These are phyloP conservation scores for Colletotrichum sp. DNA, from an alignment of 2,329 filamentous ascomycete species.

Conservation along the genomic window DNA sequence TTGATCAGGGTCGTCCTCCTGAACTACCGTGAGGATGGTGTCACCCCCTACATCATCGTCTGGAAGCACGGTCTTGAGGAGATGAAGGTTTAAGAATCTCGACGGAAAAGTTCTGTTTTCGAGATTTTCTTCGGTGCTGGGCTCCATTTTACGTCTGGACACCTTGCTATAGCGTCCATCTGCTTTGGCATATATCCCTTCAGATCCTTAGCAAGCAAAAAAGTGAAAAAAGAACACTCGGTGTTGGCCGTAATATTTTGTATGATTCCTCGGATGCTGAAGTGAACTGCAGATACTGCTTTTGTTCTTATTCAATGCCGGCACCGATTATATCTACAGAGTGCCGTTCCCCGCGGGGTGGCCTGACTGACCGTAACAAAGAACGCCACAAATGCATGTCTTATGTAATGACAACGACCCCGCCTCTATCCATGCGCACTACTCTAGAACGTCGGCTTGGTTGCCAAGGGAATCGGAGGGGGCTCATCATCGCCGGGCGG, in stretches of 20 bases:
- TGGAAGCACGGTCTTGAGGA: constrained; percentile 94
- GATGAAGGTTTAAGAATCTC: constrained; percentile 81
- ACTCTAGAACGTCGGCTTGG: constrained; percentile 50
- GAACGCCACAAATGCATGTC: constrained; percentile 15
- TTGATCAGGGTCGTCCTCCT: constrained; percentile 78
- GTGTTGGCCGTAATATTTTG: constrained; percentile 12
- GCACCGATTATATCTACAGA: neutral
- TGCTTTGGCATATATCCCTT: constrained; percentile 25
- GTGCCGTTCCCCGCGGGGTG: neutral
- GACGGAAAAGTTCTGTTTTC: constrained; percentile 4
- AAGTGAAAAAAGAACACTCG: constrained; percentile 13
- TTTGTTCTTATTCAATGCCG: neutral
- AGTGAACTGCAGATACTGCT: neutral
- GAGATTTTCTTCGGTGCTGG: constrained; percentile 16
- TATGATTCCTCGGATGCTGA: neutral
- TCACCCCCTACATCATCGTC: constrained; percentile 86
- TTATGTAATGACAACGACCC: neutral
- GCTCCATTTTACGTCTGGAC: neutral
- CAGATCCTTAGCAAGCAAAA: constrained; percentile 23
- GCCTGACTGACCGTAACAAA: neutral
- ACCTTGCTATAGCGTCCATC: constrained; percentile 21
- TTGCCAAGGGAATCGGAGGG: constrained; percentile 59
- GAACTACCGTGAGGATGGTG: constrained; percentile 97
- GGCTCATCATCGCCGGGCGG: constrained; percentile 36
- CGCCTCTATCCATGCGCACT: neutral